Percentiles rank a stretch among this genome's conserved stretches.
Evolutionary conservation across 306 rosid species (phyloP).

Genomic region (Macrotyloma uniflorum): DNA sequence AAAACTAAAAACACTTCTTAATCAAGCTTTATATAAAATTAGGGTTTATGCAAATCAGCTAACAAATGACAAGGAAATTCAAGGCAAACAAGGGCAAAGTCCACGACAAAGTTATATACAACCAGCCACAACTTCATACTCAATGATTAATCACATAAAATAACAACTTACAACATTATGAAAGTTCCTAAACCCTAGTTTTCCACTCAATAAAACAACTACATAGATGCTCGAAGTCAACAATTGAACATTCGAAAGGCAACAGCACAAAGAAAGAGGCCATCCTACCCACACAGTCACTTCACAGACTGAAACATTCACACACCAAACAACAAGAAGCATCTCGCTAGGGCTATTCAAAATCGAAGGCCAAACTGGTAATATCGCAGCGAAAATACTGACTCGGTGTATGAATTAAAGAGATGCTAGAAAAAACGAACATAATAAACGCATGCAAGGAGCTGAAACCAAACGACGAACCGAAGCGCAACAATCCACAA

Average conservation of each 20-base stretch:
- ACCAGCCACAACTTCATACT: conserved; percentile 24
- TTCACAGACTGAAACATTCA: conserved; percentile 24
- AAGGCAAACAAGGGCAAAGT: conserved; percentile 29
- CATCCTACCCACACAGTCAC: conserved; percentile 24
- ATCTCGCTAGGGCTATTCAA: conserved; percentile 63
- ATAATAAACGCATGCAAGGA: conserved; percentile 22
- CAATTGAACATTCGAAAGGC: conserved; percentile 34
- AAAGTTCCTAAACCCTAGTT: conserved; percentile 72
- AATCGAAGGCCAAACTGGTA: conserved; percentile 24
- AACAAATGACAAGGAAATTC: conserved; percentile 30
- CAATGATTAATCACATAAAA: conserved; percentile 56
- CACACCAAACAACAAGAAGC: conserved; percentile 25
- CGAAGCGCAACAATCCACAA: conserved; percentile 27
- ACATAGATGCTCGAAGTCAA: conserved; percentile 15
- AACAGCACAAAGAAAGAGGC: conserved; percentile 25
- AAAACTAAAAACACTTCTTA: conserved; percentile 21
- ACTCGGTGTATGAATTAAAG: conserved; percentile 27
- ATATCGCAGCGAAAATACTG: conserved; percentile 24
- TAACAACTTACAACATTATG: conserved; percentile 33
- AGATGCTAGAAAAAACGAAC: conserved; percentile 30
- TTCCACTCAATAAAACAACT: conserved; percentile 35
- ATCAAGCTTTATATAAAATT: conserved; percentile 44
- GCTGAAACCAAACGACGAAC: conserved; percentile 32
- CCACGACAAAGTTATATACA: neutral
- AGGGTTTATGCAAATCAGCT: conserved; percentile 53